Percentiles rank a stretch among this genome's conserved stretches.
Conservation (phyloP, 305 asterid species). For the Plantago coronopus region DNA sequence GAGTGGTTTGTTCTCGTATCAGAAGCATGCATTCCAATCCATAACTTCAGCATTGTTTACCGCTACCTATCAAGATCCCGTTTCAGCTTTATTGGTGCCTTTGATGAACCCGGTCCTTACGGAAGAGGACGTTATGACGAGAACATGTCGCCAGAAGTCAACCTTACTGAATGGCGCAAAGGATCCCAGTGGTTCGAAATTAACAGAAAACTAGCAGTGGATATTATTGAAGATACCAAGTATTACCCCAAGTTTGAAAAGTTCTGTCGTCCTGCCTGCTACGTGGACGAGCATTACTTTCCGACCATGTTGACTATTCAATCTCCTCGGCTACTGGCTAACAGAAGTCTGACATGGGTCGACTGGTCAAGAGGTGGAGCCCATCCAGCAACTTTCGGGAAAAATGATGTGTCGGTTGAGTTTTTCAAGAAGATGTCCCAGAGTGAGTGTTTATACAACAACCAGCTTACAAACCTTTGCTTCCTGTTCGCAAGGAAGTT, state of each 20-base stretch:
- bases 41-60: slow-evolving; percentile 41
- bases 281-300: slow-evolving; percentile 58
- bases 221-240: slow-evolving; percentile 31
- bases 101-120: slow-evolving; percentile 39
- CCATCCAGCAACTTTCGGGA: slow-evolving; percentile 50
- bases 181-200: slow-evolving; percentile 61
- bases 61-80: slow-evolving; percentile 45
- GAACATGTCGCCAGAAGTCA: slow-evolving; percentile 41
- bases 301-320: slow-evolving; percentile 48
- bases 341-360: slow-evolving; percentile 52
- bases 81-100: slow-evolving; percentile 46
- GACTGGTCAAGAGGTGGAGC: slow-evolving; percentile 75
- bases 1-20: slow-evolving; percentile 53
- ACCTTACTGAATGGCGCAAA: slow-evolving; percentile 51
- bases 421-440: slow-evolving; percentile 36
- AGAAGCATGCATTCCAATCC: slow-evolving; percentile 58
- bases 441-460: slow-evolving; percentile 36
- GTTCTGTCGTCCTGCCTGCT: slow-evolving; percentile 54
- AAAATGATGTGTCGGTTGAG: slow-evolving; percentile 27
- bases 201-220: slow-evolving; percentile 40
- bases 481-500: slow-evolving; percentile 49
- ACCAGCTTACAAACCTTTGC: slow-evolving; percentile 42
- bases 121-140: slow-evolving; percentile 51
- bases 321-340: slow-evolving; percentile 39
- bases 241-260: slow-evolving; percentile 44